Base-by-base conservation (phyloP, 345 rosid genomes). In the Linum trigynum region DNA sequence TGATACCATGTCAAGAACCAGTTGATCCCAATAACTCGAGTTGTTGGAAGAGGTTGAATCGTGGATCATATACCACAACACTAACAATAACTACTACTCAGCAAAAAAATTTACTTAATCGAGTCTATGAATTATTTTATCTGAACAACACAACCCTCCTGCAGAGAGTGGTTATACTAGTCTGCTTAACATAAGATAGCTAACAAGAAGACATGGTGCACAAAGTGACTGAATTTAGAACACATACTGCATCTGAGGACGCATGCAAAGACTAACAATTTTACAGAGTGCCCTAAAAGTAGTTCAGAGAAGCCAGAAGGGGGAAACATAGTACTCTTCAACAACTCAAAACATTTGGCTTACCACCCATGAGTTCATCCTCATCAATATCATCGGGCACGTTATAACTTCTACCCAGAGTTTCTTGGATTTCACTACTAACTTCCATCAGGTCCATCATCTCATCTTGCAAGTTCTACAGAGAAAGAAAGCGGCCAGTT, bases 371-470 rank as follows among this genome's bases (percentile, higher is more conserved):
- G 69, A 94, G 97, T 51, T 94, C 99, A 7, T 91, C 99, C 80
- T 94, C 99, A 7, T 94, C 99, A 67, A 94, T 88, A 74, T 91
- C 97, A 80, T 94, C 97, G 37, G 99, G 99, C 61, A 94, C 92
- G 70, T 62, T 85, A 74, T 94, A 91, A 78, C 95, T 91, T 79
- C 96, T 83, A 61, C 99, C 99, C 17, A 95, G 73, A 32, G 94
- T 85, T 78, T 95, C 99, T 81, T 95, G 99, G 70, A 95, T 91
- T 77, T 95, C 99, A 12, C 67, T 79, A 66, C 99, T 95, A 67
- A 82, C 92, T 75, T 95, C 99, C 99, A 95, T 91, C 60, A 92
- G 71, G 82, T 92, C 99, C 92, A 83, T 85, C 99, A 95, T 95
- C 80, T 95, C 99, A 78, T 95, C 99, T 91, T 95, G 99, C 81